Percentiles rank a stretch among this genome's conserved stretches.
Conservation (phyloP, 2,329 filamentous ascomycete species). For the Huntiella decipiens region DNA sequence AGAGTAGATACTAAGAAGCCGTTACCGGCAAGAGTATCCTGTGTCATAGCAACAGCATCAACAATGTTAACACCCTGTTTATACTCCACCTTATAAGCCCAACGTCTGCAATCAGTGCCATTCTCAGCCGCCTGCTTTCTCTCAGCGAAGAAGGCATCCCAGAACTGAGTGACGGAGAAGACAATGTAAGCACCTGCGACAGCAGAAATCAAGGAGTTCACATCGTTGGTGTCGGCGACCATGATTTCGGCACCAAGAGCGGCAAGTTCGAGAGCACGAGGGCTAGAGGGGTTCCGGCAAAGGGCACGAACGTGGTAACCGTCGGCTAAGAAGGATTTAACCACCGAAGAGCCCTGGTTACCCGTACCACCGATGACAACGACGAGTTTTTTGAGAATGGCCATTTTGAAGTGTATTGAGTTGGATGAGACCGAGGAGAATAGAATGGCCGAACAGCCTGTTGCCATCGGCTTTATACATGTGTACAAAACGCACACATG, state of each 20-base stretch:
- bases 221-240: constrained; percentile 25
- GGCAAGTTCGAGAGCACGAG: constrained; percentile 22
- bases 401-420: constrained; percentile 6
- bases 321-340: constrained; percentile 24
- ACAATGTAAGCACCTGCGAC: constrained; percentile 29
- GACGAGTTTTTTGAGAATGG: constrained; percentile 19
- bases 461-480: background rate
- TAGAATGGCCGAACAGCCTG: background rate
- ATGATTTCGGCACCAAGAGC: constrained; percentile 25
- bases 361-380: constrained; percentile 30
- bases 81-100: constrained; percentile 29
- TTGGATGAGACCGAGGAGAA: background rate
- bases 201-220: constrained; percentile 20
- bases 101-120: constrained; percentile 24
- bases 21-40: constrained; percentile 24
- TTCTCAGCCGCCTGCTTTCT: constrained; percentile 20
- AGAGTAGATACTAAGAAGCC: constrained; percentile 33
- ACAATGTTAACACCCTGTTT: constrained; percentile 35
- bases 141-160: constrained; percentile 28
- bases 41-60: constrained; percentile 28
- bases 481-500: background rate
- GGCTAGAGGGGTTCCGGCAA: constrained; percentile 25
- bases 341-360: constrained; percentile 34
- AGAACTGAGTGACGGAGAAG: constrained; percentile 38
- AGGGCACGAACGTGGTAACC: constrained; percentile 27